phyloP scores from a whole-genome alignment of 805 yeast genomes.

The Kazachstania psychrophila region DNA sequence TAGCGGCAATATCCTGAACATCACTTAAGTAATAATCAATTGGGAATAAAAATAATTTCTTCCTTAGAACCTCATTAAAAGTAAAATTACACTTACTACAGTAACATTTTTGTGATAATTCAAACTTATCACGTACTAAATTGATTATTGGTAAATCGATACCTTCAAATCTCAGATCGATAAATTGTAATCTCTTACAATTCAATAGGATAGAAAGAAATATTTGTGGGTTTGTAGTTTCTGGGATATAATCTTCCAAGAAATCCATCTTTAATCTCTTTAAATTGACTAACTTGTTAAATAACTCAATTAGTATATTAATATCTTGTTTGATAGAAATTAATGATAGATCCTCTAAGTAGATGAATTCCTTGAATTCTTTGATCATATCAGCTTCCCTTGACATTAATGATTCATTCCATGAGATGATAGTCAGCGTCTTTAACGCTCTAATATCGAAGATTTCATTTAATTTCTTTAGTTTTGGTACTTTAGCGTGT shows the following conservation, averaged over 20 bases:
- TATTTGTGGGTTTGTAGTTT: slow-evolving; percentile 28
- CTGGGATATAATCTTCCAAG: slow-evolving; percentile 28
- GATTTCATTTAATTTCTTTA: slow-evolving; percentile 28
- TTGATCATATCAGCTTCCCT: slow-evolving; percentile 30
- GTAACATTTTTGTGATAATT: slow-evolving; percentile 26
- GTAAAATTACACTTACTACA: slow-evolving; percentile 26
- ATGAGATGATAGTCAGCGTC: slow-evolving; percentile 34
- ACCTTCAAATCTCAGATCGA: slow-evolving; percentile 33
- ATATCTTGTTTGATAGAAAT: slow-evolving; percentile 33
- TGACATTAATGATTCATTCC: slow-evolving; percentile 33
- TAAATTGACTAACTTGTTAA: slow-evolving; percentile 23
- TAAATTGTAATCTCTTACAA: slow-evolving; percentile 30
- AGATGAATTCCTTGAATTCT: slow-evolving; percentile 31
- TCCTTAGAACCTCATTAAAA: slow-evolving; percentile 25
- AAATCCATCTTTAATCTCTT: slow-evolving; percentile 36
- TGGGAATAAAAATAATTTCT: slow-evolving; percentile 27
- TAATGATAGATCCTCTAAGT: slow-evolving; percentile 33
- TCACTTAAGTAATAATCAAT: slow-evolving; percentile 23
- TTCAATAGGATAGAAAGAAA: slow-evolving; percentile 29
- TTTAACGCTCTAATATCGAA: slow-evolving; percentile 31
- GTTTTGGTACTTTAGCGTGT: slow-evolving; percentile 12
- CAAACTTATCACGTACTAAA: slow-evolving; percentile 20
- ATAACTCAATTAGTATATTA: slow-evolving; percentile 28
- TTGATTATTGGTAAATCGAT: slow-evolving; percentile 27
- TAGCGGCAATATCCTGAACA: slow-evolving; percentile 25